These are phyloP conservation scores for Neonothopanus nambi DNA, from an alignment of 1,284 basidiomycete genomes.

Conservation along the genomic window DNA sequence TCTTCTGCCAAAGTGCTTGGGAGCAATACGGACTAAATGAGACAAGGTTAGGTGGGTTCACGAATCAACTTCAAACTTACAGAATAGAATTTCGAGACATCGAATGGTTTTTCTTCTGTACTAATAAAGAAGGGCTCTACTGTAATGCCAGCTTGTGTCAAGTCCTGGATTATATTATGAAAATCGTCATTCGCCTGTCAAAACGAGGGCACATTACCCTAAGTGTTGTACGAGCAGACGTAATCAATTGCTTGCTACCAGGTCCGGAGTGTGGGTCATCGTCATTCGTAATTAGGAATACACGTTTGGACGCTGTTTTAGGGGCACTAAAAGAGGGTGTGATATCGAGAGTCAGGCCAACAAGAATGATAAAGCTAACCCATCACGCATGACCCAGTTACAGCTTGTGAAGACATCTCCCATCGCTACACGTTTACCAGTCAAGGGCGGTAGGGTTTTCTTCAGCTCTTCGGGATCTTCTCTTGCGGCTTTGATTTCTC, in stretches of 20 bases:
- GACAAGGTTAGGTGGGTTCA: background rate
- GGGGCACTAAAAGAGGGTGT: constrained; percentile 57
- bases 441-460: constrained; percentile 60
- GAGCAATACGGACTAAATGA: constrained; percentile 68
- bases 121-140: constrained; percentile 94
- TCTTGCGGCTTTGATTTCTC: constrained; percentile 45
- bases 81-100: constrained; percentile 81
- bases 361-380: constrained; percentile 48
- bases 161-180: constrained; percentile 56
- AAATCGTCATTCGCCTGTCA: background rate
- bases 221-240: constrained; percentile 69
- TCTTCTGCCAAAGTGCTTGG: constrained; percentile 49
- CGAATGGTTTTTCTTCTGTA: constrained; percentile 68
- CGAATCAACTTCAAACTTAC: constrained; percentile 44
- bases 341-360: background rate
- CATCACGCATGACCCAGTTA: constrained; percentile 84
- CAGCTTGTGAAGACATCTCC: constrained; percentile 87
- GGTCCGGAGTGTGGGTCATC: constrained; percentile 61
- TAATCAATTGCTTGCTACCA: constrained; percentile 55
- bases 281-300: constrained; percentile 93
- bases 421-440: constrained; percentile 59
- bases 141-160: constrained; percentile 77
- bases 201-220: constrained; percentile 41
- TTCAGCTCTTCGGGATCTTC: constrained; percentile 57
- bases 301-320: constrained; percentile 85